Evolutionary conservation across 2,329 filamentous ascomycete genomes (phyloP), one percentile per base, ranked within the genome.

Genomic region (Bipolaris sorokiniana): DNA sequence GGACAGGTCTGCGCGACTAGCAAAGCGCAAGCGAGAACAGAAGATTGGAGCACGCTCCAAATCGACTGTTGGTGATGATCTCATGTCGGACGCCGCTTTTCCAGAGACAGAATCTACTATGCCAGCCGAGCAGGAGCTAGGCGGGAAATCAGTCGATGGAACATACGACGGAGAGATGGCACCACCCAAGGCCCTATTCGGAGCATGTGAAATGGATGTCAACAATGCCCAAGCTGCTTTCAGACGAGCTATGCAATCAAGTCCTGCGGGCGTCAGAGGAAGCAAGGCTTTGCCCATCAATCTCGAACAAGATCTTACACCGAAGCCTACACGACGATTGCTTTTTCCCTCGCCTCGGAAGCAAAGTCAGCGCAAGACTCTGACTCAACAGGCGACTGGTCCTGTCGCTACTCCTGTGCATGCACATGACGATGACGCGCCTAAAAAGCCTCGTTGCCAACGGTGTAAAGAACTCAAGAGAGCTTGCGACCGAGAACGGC

Each of bases 321-420:
- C 85, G 2, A 86, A 81, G 67, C 82, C 84, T 20, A 92, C 89
- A 0, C 83, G 89, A 58, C 83, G 91, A 56, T 76, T 93, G 2
- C 81, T 95, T 1, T 95, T 95, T 68, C 89, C 91, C 1, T 92
- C 90, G 0, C 90, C 90, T 2, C 83, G 87, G 41, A 89, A 89
- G 63, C 84, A 86, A 28, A 85, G 83, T 34, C 81, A 85, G 44
- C 78, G 83, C 1, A 91, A 87, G 70, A 83, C 85, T 20, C 80
- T 91, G 2, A 83, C 84, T 47, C 85, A 88, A 72, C 75, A 33
- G 49, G 63, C 52, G 11, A 41, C 51, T 16, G 54, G 57, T 9
- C 53, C 61, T 26, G 45, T 55, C 9, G 42, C 55, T 20, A 28
- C 42, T 34, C 48, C 38, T 18, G 60, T 34, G 54, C 51, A 50